These are phyloP conservation scores for Vanilla planifolia DNA, from an alignment of 106 monocot genomes.

Conservation along the genomic window DNA sequence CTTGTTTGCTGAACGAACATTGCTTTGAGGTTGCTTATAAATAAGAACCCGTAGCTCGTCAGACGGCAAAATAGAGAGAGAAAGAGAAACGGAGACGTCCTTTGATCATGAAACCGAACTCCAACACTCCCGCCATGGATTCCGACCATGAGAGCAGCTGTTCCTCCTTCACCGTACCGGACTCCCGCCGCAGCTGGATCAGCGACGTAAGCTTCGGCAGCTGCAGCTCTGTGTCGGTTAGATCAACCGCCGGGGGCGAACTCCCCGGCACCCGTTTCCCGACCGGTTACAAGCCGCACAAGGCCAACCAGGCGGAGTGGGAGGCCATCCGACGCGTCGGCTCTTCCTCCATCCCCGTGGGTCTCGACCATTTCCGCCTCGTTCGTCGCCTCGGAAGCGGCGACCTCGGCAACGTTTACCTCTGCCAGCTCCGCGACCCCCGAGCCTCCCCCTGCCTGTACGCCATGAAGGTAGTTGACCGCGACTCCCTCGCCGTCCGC, in stretches of 20 bases:
- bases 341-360: constrained; percentile 15
- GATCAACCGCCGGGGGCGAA: constrained; percentile 18
- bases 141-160: constrained; percentile 61
- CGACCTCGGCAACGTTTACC: constrained; percentile 66
- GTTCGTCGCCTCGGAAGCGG: constrained; percentile 55
- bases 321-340: constrained; percentile 38
- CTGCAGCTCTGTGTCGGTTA: constrained; percentile 38
- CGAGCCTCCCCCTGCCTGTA: constrained; percentile 25
- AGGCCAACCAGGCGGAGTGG: constrained; percentile 47
- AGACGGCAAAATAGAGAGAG: not conserved
- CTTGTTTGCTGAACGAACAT: too few relatives aligned
- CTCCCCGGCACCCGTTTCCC: constrained; percentile 5
- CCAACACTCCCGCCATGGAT: not conserved
- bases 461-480: constrained; percentile 70
- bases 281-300: constrained; percentile 26
- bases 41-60: not conserved
- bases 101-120: too few relatives aligned
- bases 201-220: constrained; percentile 28
- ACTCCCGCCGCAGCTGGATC: constrained; percentile 36
- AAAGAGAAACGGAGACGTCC: not conserved
- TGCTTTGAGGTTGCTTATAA: too few relatives aligned
- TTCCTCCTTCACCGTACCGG: constrained; percentile 28
- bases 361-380: constrained; percentile 63
- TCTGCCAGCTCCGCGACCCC: constrained; percentile 41
- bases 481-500: constrained; percentile 45